These are phyloP conservation scores for Remersonia thermophila DNA, from an alignment of 2,329 filamentous ascomycete genomes.

Conservation along the genomic window DNA sequence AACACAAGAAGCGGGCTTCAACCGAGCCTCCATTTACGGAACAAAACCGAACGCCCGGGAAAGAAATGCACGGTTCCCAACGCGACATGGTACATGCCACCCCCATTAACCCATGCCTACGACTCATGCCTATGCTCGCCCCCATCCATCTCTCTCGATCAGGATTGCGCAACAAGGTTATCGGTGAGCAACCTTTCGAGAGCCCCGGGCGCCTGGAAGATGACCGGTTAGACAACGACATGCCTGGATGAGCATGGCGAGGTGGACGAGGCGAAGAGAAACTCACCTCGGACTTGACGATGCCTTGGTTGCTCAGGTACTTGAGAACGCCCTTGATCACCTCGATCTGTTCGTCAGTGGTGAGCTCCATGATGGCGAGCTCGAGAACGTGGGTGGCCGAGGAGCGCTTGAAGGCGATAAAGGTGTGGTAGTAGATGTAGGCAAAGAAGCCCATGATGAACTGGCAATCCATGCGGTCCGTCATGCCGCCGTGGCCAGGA, in stretches of 20 bases:
- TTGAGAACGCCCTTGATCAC: constrained; percentile 52
- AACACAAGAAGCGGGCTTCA: too few relatives aligned
- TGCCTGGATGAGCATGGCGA: too few relatives aligned
- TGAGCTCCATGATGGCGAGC: constrained; percentile 79
- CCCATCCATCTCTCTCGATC: too few relatives aligned
- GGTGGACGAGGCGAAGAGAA: not conserved
- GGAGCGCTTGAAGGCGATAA: constrained; percentile 80
- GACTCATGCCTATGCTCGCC: too few relatives aligned
- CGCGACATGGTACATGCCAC: not conserved
- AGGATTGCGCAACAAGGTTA: not conserved
- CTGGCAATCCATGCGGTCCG: constrained; percentile 98
- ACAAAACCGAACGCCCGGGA: constrained; percentile 10
- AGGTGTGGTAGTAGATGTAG: constrained; percentile 97
- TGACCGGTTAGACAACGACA: not conserved
- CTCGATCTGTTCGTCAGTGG: constrained; percentile 79
- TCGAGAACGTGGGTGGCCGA: constrained; percentile 82
- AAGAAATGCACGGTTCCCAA: constrained; percentile 5
- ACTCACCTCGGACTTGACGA: constrained; percentile 28
- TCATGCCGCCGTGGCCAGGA: constrained; percentile 94
- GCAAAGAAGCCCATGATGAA: constrained; percentile 99
- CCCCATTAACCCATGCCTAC: not conserved
- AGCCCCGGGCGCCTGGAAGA: constrained; percentile 2
- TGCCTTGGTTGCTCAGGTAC: constrained; percentile 54
- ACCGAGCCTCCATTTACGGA: not conserved
- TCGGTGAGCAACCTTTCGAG: constrained; percentile 6